Base-by-base conservation (phyloP, 2,329 filamentous ascomycete genomes). In the Aspergillus tamarii region DNA sequence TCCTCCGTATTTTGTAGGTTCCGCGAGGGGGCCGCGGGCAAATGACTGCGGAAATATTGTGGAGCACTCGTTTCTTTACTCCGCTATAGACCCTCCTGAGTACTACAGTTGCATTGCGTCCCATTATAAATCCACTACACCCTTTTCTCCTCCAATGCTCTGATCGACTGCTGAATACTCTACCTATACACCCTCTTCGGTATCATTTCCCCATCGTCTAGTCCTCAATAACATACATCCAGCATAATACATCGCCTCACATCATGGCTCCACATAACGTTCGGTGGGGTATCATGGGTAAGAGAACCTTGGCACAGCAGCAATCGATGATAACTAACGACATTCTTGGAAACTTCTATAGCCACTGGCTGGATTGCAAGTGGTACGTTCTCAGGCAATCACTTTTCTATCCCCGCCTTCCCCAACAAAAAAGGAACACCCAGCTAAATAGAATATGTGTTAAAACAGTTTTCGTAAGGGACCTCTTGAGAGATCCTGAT, bases 401-500 rank as follows among this genome's bases (percentile, higher is more conserved):
- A 16, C 30, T 36, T 45, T 12, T 8, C 2, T 41, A 41, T 41
- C 14, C 39, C 19, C 8, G 6, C 43, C 4, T 7, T 26, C 21
- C n/a, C 7, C 23, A 30, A 30, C 21, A 59, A 10, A 45, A 43
- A 14, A 53, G 21, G 23, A 41, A 43, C 14, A 14, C 28, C 48
- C 39, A 48, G 28, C 57, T 57, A 30, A 62, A 43, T 30, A 28
- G 41, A 45, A 45, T 46, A 14, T 28, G n/a, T 62, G 41, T 21
- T 48, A 57, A 60, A 60, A 39, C 62, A 84, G 85, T 74, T 26
- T 92, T 95, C 81, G 86, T 89, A 72, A 89, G 89, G 78, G 93
- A 96, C 74, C 86, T 97, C 57, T 88, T 94, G 68, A 85, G 87
- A 64, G 88, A 94, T 77, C 90, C 93, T 19, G 82, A 85, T 46